Evolutionary conservation across 495 filamentous ascomycete genomes (phyloP).

Genomic region (Xylaria longipes): DNA sequence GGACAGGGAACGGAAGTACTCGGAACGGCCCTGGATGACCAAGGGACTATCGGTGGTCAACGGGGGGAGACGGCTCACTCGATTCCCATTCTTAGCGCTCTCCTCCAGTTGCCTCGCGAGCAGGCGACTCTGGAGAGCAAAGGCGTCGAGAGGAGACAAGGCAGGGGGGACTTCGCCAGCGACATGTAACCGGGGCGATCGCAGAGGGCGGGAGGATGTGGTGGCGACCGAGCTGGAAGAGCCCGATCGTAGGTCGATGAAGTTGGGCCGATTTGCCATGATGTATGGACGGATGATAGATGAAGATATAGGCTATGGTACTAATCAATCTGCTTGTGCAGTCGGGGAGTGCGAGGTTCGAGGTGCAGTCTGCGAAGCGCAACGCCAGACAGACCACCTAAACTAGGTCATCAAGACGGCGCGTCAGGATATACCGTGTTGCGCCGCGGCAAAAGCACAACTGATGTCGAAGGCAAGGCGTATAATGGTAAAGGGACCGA

Average conservation of each 20-base stretch:
- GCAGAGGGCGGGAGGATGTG: slow-evolving; percentile 54
- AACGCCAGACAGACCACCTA: background rate
- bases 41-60: slow-evolving; percentile 74
- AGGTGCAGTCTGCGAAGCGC: slow-evolving; percentile 8
- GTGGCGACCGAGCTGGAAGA: slow-evolving; percentile 62
- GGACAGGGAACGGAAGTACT: slow-evolving; percentile 72
- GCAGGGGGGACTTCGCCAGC: slow-evolving; percentile 90
- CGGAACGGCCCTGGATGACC: slow-evolving; percentile 71
- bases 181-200: slow-evolving; percentile 76
- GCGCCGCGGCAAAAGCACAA: slow-evolving; percentile 3
- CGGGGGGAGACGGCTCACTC: slow-evolving; percentile 85
- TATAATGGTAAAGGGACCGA: background rate
- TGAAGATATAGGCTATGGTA: background rate
- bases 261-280: slow-evolving; percentile 64
- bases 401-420: slow-evolving; percentile 23
- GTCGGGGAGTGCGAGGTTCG: background rate
- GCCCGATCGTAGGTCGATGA: slow-evolving; percentile 67
- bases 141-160: slow-evolving; percentile 92
- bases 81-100: slow-evolving; percentile 68
- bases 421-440: slow-evolving; percentile 11
- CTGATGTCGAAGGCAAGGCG: slow-evolving; percentile 8
- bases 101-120: slow-evolving; percentile 88
- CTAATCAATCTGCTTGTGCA: background rate
- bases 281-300: slow-evolving; percentile 20
- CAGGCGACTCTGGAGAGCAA: slow-evolving; percentile 85